Base-by-base conservation (phyloP, 1,284 basidiomycete genomes). In the Cutaneotrichosporon dermatis region DNA sequence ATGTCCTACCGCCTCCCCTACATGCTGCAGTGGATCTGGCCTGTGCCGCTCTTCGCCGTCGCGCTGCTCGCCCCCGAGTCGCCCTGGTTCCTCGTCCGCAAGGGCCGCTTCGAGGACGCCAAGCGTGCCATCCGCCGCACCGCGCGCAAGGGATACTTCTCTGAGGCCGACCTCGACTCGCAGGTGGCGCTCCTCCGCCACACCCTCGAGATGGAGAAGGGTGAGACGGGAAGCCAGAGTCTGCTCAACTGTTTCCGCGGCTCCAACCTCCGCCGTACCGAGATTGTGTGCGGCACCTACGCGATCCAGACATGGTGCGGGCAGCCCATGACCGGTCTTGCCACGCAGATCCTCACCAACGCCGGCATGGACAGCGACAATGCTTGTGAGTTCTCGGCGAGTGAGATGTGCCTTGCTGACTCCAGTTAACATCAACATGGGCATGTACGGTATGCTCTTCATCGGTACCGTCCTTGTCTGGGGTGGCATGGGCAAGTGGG, bases 181-280 rank as follows among this genome's bases (percentile, higher is more conserved):
- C 66, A 68, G 44, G 60, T 81, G 25, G 74, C 75, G n/a, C 71
- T 78, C 53, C 57, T 69, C 40, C 43, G 59, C 41, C 65, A 66
- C 60, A 62, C 63, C n/a, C 62, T 65, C 58, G 65, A 66, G 8
- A 54, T 66, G 6, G 67, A 66, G 50, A 42, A 49, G 34, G 25
- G 50, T 25, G 67, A 74, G 55, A 65, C 72, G 7, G 56, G 69
- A n/a, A 69, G 60, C 5, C 78, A 77, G 1, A 72, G 73, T 11
- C 80, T 80, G 69, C 48, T 70, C 13, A 76, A 81, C 59, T 80
- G 77, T 67, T 79, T 81, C 74, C 63, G 62, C 13, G 72, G 76
- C 4, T 72, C 71, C 60, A 76, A 81, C 64, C 58, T 64, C n/a
- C 70, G 80, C 15, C 67, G 80, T 40, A 80, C 80, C n/a, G 79